Percentiles rank a stretch among this genome's conserved stretches.
These are phyloP conservation scores for Melaleuca alternifolia DNA, from an alignment of 345 rosid species.

Conservation along the genomic window DNA sequence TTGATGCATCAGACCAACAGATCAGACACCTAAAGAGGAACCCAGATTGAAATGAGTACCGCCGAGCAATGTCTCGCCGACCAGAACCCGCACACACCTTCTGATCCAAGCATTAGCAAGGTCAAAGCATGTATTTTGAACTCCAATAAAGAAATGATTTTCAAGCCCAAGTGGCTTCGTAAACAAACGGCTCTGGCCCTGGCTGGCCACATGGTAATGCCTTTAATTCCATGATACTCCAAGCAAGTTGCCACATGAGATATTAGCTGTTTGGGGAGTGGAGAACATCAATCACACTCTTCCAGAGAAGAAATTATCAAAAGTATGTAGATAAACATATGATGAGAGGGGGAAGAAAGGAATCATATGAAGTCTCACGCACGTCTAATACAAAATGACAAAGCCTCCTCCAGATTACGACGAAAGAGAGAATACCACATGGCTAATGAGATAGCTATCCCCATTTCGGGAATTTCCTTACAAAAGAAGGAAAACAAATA, in stretches of 20 bases:
- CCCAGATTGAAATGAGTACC: not conserved
- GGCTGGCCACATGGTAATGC: not conserved
- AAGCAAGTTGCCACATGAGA: not conserved
- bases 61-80: not conserved
- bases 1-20: not conserved
- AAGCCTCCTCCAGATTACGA: not conserved
- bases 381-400: not conserved
- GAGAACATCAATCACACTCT: not conserved
- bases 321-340: not conserved
- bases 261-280: not conserved
- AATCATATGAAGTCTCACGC: not conserved
- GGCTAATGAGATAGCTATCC: not conserved
- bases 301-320: not conserved
- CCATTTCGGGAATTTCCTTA: not conserved
- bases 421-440: not conserved
- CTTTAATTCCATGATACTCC: not conserved
- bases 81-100: not conserved
- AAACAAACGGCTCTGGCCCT: not conserved
- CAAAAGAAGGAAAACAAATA: not conserved
- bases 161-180: not conserved
- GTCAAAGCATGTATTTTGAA: not conserved
- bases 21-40: not conserved
- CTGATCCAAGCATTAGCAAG: not conserved
- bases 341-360: not conserved
- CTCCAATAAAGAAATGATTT: not conserved